Conservation (phyloP, 2,329 filamentous ascomycete species). For the Cylindrodendrum hubeiense region DNA sequence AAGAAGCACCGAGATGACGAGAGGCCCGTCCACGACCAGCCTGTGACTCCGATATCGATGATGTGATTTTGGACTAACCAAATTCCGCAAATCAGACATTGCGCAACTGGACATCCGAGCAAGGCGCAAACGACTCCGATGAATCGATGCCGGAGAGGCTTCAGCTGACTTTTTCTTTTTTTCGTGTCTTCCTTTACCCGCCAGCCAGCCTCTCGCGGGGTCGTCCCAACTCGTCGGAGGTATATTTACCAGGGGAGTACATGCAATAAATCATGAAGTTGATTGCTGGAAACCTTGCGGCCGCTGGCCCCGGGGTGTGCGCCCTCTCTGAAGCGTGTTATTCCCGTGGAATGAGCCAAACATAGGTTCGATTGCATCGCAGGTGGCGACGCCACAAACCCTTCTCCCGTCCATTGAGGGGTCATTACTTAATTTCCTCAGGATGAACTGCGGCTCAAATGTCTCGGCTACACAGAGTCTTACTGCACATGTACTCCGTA, state of each 20-base stretch:
- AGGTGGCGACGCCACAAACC: slow-evolving; percentile 30
- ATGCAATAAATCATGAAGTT: slow-evolving; percentile 5
- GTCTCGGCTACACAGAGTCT: slow-evolving; percentile 2
- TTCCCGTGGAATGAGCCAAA: slow-evolving; percentile 29
- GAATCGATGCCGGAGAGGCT: not conserved
- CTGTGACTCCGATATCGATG: slow-evolving; percentile 13
- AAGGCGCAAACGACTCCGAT: slow-evolving; percentile 4
- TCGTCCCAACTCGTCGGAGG: not conserved
- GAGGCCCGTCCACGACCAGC: not conserved
- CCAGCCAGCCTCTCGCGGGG: not conserved
- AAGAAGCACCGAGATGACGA: slow-evolving; percentile 10
- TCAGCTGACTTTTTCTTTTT: not conserved
- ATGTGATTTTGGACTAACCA: slow-evolving; percentile 22
- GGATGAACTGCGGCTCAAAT: not conserved
- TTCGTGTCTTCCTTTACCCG: not conserved
- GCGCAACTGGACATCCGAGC: no score
- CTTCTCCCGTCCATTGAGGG: slow-evolving; percentile 16
- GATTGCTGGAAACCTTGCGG: slow-evolving; percentile 20
- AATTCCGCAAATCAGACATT: slow-evolving; percentile 3
- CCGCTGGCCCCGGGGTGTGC: slow-evolving; percentile 10
- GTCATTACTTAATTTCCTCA: not conserved
- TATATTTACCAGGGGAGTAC: slow-evolving; percentile 2
- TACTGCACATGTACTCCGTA: not conserved
- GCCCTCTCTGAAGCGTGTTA: slow-evolving; percentile 23
- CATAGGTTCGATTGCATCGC: slow-evolving; percentile 8